phyloP scores from a whole-genome alignment of 2,329 filamentous ascomycete species.

The Cordyceps farinosa region DNA sequence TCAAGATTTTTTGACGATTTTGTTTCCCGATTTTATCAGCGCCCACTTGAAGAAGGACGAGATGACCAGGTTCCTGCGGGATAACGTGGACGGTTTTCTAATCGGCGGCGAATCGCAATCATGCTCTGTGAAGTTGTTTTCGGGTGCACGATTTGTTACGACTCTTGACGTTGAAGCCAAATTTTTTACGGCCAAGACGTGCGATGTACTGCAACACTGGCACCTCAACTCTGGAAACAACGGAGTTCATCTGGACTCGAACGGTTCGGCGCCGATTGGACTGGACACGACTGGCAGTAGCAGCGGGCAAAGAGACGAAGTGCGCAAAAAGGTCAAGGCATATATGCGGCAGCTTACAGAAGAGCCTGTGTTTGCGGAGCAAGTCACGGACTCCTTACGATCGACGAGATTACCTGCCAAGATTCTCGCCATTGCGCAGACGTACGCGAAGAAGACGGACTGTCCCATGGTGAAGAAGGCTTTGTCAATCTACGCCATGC shows the following conservation, averaged over 20 bases:
- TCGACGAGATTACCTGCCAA: conserved; percentile 45
- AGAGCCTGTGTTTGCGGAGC: conserved; percentile 47
- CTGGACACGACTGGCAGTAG: conserved; percentile 41
- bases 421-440: conserved; percentile 46
- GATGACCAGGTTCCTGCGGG: conserved; percentile 44
- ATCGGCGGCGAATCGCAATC: conserved; percentile 39
- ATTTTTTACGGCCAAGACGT: conserved; percentile 49
- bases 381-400: conserved; percentile 46
- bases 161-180: conserved; percentile 47
- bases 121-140: conserved; percentile 47
- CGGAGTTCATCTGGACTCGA: conserved; percentile 39
- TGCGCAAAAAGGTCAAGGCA: conserved; percentile 44
- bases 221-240: conserved; percentile 39
- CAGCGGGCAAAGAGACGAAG: conserved; percentile 40
- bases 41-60: conserved; percentile 48
- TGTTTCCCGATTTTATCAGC: conserved; percentile 53
- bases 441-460: conserved; percentile 43
- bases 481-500: conserved; percentile 53
- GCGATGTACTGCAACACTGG: conserved; percentile 50
- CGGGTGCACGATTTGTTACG: conserved; percentile 42
- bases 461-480: conserved; percentile 51
- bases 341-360: conserved; percentile 47
- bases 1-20: conserved; percentile 48
- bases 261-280: conserved; percentile 47
- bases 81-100: conserved; percentile 46